phyloP scores from a whole-genome alignment of 495 filamentous ascomycete genomes.

The Hyaloscypha finlandica region DNA sequence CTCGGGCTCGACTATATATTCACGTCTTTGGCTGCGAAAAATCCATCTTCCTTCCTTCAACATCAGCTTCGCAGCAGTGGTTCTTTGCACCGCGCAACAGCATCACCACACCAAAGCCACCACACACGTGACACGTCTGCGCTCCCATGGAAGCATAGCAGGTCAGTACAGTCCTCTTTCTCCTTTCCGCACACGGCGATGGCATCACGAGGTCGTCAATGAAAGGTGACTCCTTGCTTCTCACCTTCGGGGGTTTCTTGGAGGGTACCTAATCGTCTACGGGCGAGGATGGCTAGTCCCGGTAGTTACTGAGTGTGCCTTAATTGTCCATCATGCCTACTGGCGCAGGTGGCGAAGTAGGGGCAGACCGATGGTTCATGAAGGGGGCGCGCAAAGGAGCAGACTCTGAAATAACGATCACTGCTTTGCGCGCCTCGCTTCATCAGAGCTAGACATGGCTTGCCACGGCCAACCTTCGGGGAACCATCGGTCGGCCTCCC shows the following conservation, averaged over 20 bases:
- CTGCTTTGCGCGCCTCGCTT: too few relatives aligned
- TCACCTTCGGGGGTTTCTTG: neutral
- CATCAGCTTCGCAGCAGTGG: neutral
- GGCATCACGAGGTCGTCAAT: neutral
- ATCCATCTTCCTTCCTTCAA: neutral
- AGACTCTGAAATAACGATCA: too few relatives aligned
- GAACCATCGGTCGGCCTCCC: too few relatives aligned
- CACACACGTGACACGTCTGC: neutral
- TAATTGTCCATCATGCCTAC: neutral
- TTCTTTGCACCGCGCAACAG: neutral
- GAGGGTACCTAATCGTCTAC: neutral
- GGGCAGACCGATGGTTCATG: neutral
- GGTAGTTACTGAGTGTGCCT: neutral
- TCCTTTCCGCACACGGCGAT: neutral
- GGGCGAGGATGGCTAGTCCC: neutral
- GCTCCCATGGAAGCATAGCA: neutral
- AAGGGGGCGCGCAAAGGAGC: neutral
- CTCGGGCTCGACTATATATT: neutral
- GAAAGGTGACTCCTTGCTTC: neutral
- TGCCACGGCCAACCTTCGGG: too few relatives aligned
- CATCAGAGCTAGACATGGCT: too few relatives aligned
- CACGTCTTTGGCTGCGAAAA: neutral
- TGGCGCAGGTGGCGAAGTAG: constrained; percentile 1
- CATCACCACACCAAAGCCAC: neutral
- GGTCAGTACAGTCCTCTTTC: neutral